Conservation (phyloP, 1,284 basidiomycete species). For the Tilletia setariae region DNA sequence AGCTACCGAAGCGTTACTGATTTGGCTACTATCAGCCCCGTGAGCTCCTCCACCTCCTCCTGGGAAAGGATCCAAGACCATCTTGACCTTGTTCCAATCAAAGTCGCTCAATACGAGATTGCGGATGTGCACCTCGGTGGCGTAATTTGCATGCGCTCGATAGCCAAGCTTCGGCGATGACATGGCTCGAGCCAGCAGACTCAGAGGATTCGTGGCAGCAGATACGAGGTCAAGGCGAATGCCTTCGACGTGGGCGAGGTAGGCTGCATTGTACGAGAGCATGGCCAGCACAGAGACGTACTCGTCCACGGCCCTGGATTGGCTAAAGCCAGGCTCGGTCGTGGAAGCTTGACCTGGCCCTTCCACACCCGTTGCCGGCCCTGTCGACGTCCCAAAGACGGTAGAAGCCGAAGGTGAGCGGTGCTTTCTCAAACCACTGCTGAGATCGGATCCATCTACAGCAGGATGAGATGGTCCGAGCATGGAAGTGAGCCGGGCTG, state of each 20-base stretch:
- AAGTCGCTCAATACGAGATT: not conserved
- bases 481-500: not conserved
- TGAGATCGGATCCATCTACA: not conserved
- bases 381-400: not conserved
- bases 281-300: constrained; percentile 38
- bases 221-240: constrained; percentile 36
- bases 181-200: constrained; percentile 25
- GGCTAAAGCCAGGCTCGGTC: not conserved
- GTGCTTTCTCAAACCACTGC: not conserved
- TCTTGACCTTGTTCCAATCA: not conserved
- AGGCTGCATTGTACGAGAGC: constrained; percentile 40
- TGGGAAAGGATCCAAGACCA: not conserved
- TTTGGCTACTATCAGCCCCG: not conserved
- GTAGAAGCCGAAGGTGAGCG: not conserved
- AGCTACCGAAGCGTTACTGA: not conserved
- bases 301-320: constrained; percentile 27
- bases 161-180: constrained; percentile 27
- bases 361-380: not conserved
- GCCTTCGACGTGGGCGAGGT: constrained; percentile 36
- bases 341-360: constrained; percentile 12
- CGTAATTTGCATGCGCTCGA: constrained; percentile 27
- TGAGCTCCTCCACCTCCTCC: not conserved
- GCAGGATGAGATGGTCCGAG: not conserved
- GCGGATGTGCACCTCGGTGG: constrained; percentile 13
- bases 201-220: constrained; percentile 36